Percentiles rank a stretch among this genome's conserved stretches.
These are phyloP conservation scores for Arthrobotrys sinensis DNA, from an alignment of 2,329 filamentous ascomycete genomes.

Conservation along the genomic window DNA sequence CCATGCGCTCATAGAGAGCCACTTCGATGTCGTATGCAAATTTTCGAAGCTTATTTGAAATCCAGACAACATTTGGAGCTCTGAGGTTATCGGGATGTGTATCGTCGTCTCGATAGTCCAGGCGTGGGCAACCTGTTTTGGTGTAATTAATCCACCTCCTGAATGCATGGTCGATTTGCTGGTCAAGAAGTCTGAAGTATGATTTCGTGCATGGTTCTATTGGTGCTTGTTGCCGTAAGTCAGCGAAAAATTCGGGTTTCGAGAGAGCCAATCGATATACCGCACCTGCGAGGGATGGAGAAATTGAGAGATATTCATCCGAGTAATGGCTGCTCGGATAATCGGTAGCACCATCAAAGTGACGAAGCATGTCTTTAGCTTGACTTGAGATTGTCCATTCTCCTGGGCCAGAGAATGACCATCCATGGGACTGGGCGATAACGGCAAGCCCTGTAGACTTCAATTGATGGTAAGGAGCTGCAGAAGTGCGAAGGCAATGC, in stretches of 20 bases:
- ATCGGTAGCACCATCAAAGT: slow-evolving; percentile 35
- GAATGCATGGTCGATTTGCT: slow-evolving; percentile 36
- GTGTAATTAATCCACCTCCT: slow-evolving; percentile 57
- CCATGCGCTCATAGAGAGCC: slow-evolving; percentile 17
- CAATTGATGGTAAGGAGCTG: slow-evolving; percentile 33
- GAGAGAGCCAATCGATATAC: slow-evolving; percentile 58
- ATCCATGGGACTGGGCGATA: slow-evolving; percentile 33
- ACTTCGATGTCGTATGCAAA: slow-evolving; percentile 47
- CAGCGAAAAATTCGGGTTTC: slow-evolving; percentile 56
- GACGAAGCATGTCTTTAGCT: slow-evolving; percentile 46
- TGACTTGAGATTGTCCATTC: slow-evolving; percentile 42
- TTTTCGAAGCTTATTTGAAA: slow-evolving; percentile 23
- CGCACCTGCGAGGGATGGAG: slow-evolving; percentile 49
- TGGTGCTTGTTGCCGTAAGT: slow-evolving; percentile 56
- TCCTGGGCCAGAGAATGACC: slow-evolving; percentile 36
- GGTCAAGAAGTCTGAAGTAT: slow-evolving; percentile 32
- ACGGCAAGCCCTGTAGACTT: slow-evolving; percentile 29
- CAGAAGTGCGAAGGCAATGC: slow-evolving; percentile 33
- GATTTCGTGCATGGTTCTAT: slow-evolving; percentile 51
- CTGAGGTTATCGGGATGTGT: slow-evolving; percentile 32
- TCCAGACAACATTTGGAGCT: slow-evolving; percentile 49
- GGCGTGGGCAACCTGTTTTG: slow-evolving; percentile 37
- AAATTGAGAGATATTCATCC: slow-evolving; percentile 48
- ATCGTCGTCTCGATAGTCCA: slow-evolving; percentile 38
- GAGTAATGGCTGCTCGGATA: slow-evolving; percentile 38